Evolutionary conservation across 2,329 filamentous ascomycete genomes (phyloP).

Genomic region (Septoria petroselini): DNA sequence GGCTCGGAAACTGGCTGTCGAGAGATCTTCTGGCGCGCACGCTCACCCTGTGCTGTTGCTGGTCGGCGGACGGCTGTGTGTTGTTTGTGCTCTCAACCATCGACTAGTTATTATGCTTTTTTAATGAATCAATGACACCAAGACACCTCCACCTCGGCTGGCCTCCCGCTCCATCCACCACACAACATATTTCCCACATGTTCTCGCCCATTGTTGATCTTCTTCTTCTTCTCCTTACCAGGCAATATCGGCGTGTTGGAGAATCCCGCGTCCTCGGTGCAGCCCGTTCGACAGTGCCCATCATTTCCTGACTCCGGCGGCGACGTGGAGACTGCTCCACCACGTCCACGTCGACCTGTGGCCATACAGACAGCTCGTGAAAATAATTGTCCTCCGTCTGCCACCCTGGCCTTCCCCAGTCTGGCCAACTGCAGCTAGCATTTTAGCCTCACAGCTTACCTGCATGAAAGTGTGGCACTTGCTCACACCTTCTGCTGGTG

Average conservation of each 20-base stretch:
- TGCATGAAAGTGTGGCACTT: constrained; percentile 1
- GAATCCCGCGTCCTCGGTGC: neutral
- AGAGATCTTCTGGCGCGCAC: neutral
- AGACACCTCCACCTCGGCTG: neutral
- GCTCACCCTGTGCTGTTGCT: neutral
- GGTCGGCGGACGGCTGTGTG: neutral
- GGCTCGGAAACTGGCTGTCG: constrained; percentile 12
- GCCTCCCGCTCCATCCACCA: neutral
- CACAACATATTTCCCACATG: neutral
- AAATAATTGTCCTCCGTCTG: constrained; percentile 13
- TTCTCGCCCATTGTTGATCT: too few relatives aligned
- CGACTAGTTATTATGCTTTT: too few relatives aligned
- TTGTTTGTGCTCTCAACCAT: neutral
- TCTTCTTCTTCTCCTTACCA: too few relatives aligned
- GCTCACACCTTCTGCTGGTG: neutral
- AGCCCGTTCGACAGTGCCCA: neutral
- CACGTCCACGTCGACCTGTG: constrained; percentile 18
- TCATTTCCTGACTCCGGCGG: constrained; percentile 4
- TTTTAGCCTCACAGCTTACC: constrained; percentile 24
- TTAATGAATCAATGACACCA: constrained; percentile 1
- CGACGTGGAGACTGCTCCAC: constrained; percentile 16
- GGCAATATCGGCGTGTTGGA: neutral
- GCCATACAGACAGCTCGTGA: constrained; percentile 19
- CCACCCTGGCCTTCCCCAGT: constrained; percentile 21
- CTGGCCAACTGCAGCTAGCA: constrained; percentile 13